A percentile compares a stretch with the other conserved stretches of the same genome.
Evolutionary conservation across 805 yeast species (phyloP).

Genomic region (Candida montana): DNA sequence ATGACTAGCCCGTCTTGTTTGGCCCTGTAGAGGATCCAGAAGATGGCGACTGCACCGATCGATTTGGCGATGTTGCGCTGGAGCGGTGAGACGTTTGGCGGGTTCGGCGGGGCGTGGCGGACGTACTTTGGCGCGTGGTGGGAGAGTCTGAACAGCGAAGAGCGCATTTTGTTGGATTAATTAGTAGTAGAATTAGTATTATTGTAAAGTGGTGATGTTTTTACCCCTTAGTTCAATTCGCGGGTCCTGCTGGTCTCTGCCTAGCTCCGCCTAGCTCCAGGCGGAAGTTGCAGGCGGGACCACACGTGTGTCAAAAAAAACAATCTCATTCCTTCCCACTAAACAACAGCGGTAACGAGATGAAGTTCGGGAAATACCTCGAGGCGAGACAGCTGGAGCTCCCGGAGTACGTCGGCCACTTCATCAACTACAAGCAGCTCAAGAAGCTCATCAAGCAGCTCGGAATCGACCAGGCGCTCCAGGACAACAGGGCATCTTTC

Average conservation of each 20-base stretch:
- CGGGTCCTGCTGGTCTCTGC: too few relatives aligned
- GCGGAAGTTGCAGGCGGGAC: too few relatives aligned
- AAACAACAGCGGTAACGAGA: neutral
- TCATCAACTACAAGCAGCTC: slow-evolving; percentile 89
- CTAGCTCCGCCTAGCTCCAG: too few relatives aligned
- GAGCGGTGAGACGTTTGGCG: slow-evolving; percentile 57
- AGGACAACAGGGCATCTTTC: slow-evolving; percentile 86
- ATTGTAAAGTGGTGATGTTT: too few relatives aligned
- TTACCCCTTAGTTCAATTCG: too few relatives aligned
- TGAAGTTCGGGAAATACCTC: slow-evolving; percentile 93
- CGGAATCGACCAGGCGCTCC: slow-evolving; percentile 48
- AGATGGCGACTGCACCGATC: slow-evolving; percentile 86
- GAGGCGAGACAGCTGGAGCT: slow-evolving; percentile 91
- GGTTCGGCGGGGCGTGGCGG: slow-evolving; percentile 56
- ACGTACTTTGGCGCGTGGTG: slow-evolving; percentile 23
- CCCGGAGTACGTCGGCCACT: slow-evolving; percentile 91
- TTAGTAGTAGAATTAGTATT: too few relatives aligned
- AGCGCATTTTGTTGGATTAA: slow-evolving; percentile 11
- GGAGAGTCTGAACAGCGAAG: slow-evolving; percentile 6
- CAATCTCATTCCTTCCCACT: neutral
- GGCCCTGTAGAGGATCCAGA: slow-evolving; percentile 78
- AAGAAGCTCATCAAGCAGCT: slow-evolving; percentile 44
- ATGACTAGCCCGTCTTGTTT: slow-evolving; percentile 66
- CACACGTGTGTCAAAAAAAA: too few relatives aligned
- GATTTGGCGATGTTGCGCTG: slow-evolving; percentile 57